These are phyloP conservation scores for Excoecaria agallocha DNA, from an alignment of 345 rosid species.

Conservation along the genomic window DNA sequence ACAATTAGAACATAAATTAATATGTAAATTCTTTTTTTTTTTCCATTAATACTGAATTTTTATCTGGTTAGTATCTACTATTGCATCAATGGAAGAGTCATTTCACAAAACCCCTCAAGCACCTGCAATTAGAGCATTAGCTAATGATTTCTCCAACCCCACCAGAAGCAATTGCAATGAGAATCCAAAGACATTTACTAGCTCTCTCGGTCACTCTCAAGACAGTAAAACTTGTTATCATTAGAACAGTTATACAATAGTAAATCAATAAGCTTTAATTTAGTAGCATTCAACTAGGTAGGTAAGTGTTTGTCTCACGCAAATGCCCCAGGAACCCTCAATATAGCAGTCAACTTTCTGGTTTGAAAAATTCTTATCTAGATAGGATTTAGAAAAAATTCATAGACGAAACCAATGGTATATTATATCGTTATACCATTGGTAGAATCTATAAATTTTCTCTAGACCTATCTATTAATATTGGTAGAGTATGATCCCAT, in stretches of 20 bases:
- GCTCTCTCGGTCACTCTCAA: not conserved
- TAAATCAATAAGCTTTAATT: too few species aligned
- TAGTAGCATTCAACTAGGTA: not conserved
- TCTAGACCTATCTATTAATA: not conserved
- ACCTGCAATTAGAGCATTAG: slow-evolving; percentile 5
- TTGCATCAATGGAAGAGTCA: too few species aligned
- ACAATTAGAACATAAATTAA: too few species aligned
- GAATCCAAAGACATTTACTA: slow-evolving; percentile 20
- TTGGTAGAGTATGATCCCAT: not conserved
- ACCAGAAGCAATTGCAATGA: slow-evolving; percentile 10
- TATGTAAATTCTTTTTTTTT: not conserved
- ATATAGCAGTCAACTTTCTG: not conserved
- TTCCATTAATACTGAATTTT: not conserved
- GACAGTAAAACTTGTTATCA: not conserved
- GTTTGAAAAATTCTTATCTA: too few species aligned
- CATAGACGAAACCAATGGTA: too few species aligned
- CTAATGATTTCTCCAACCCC: slow-evolving; percentile 23
- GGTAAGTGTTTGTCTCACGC: not conserved
- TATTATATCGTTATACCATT: too few species aligned
- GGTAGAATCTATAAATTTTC: too few species aligned
- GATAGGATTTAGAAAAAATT: too few species aligned
- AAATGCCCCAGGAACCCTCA: not conserved
- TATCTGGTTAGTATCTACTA: not conserved
- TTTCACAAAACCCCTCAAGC: slow-evolving; percentile 8
- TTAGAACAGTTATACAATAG: too few species aligned